Conservation (phyloP, 2,329 filamentous ascomycete species). For the Chrysoporthe cubensis region DNA sequence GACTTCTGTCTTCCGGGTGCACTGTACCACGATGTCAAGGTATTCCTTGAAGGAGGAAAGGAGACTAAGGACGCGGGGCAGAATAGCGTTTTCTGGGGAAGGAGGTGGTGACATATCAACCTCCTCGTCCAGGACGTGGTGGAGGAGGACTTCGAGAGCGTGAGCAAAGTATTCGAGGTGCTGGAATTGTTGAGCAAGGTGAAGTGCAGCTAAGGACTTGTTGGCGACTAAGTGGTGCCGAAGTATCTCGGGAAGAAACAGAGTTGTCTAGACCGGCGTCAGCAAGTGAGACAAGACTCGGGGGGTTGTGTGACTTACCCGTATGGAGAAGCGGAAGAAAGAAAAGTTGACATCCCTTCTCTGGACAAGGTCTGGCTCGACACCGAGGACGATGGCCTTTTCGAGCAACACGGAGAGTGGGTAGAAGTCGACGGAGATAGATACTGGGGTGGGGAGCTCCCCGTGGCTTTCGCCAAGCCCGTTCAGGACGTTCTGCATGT, state of each 20-base stretch:
- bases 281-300: conserved; percentile 26
- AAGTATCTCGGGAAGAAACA: conserved; percentile 88
- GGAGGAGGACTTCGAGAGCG: conserved; percentile 86
- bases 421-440: conserved; percentile 91
- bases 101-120: conserved; percentile 70
- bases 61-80: conserved; percentile 66
- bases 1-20: conserved; percentile 94
- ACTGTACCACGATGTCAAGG: conserved; percentile 93
- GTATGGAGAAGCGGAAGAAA: conserved; percentile 83
- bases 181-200: conserved; percentile 83
- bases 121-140: conserved; percentile 92
- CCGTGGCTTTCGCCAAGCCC: conserved; percentile 67
- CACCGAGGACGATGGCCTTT: conserved; percentile 86
- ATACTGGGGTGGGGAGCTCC: conserved; percentile 75
- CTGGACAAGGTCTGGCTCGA: conserved; percentile 93
- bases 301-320: conserved; percentile 62
- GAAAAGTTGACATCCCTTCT: conserved; percentile 89
- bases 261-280: conserved; percentile 67
- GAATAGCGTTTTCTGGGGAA: conserved; percentile 63
- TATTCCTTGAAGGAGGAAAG: conserved; percentile 80
- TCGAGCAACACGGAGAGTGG: conserved; percentile 85
- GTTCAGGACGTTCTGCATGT: conserved; percentile 81
- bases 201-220: conserved; percentile 78
- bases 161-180: conserved; percentile 91
- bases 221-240: conserved; percentile 77